Base-by-base conservation (phyloP, 164 flowering plant species). In the Paratinospora sagittata region DNA sequence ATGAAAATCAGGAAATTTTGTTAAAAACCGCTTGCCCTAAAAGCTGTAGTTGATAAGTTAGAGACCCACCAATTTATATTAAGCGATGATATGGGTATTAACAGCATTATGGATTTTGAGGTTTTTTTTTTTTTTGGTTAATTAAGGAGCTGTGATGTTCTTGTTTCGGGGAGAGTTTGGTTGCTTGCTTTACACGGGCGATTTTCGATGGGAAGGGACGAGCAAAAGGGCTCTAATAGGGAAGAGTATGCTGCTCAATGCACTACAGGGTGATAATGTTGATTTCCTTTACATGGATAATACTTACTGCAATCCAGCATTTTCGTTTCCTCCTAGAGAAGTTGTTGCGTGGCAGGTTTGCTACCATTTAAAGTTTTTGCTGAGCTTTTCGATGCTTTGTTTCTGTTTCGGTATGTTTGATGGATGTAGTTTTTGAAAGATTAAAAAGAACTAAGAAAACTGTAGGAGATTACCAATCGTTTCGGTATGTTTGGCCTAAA, bases 231-330 rank as follows among this genome's bases (percentile, higher is more conserved):
- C 85, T 11, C 68, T 79, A 23, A 43, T 33, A 26, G 90, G 79
- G 52, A 86, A 83, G 78, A 68, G 63, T 47, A 80, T 80, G 84
- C 85, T 93, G 14, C 76, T 83, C 14, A 67, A 80, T 75, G 92
- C 90, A 70, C 85, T 93, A 34, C 72, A 80, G 71, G 82, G 84
- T 27, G 81, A 77, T 8, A 76, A 65, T 63, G 74, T 93, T 30
- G 88, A 89, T 68, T 63, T 78, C 26, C 87, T 93, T 43, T 86
- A 91, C 79, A 43, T 93, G 77, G 98, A 93, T 68, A 91, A 91
- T 77, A 91, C 98, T 8, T 93, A 88, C 65, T 89, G 97, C 71
- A 88, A 88, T 76, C 96, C 98, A 4, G 77, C 80, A 1, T 93
- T 78, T 79, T 76, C 71, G 61, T 91, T 93, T 77, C 97, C 98